Evolutionary conservation across 768 basidiomycete genomes (phyloP).

Genomic region (Strobilomyces confusus): DNA sequence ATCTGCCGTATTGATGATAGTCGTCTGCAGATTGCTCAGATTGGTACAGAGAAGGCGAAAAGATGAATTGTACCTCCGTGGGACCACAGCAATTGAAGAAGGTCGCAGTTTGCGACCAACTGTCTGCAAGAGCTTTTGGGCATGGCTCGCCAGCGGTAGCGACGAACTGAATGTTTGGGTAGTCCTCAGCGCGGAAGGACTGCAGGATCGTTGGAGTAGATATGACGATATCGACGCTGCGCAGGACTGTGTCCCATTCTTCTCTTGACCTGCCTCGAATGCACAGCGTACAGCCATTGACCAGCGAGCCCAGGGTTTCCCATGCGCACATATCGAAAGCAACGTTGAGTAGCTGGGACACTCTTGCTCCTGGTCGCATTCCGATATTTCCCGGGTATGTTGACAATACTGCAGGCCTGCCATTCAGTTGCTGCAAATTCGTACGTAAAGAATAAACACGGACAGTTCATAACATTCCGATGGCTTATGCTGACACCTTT

Average conservation of each 20-base stretch:
- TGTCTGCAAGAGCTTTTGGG: neutral
- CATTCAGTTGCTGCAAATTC: neutral
- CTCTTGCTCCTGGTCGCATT: neutral
- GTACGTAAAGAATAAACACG: neutral
- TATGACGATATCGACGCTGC: neutral
- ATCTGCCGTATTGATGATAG: neutral
- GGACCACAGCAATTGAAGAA: slow-evolving; percentile 1
- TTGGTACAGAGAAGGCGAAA: neutral
- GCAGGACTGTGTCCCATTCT: neutral
- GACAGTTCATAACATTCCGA: neutral
- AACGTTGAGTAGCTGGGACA: neutral
- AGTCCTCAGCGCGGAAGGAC: neutral
- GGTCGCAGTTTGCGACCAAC: neutral
- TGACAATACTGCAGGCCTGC: neutral
- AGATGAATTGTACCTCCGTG: neutral
- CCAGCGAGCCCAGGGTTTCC: neutral
- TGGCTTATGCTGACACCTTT: neutral
- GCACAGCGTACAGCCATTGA: neutral
- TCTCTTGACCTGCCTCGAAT: neutral
- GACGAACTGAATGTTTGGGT: neutral
- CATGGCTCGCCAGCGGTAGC: neutral
- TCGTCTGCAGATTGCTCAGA: neutral
- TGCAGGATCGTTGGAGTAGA: neutral
- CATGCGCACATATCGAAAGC: neutral
- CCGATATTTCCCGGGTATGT: neutral